These are phyloP conservation scores for Camelina laxa DNA, from an alignment of 345 rosid genomes.

Conservation along the genomic window DNA sequence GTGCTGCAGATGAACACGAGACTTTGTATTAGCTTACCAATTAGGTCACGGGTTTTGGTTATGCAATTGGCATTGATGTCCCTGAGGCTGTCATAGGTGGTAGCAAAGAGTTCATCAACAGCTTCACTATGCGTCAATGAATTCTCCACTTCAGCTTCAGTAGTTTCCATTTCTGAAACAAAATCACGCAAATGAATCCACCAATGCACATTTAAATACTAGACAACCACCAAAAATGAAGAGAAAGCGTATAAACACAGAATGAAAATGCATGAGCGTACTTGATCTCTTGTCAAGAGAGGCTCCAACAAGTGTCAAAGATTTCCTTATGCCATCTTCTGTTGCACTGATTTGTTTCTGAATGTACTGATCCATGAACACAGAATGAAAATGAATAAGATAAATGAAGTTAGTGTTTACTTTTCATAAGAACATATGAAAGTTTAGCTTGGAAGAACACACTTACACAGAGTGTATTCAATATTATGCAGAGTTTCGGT, in stretches of 20 bases:
- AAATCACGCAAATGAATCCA: not conserved
- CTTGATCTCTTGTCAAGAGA: constrained; percentile 46
- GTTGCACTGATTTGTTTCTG: constrained; percentile 70
- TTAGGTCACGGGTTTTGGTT: constrained; percentile 62
- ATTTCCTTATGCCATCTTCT: constrained; percentile 79
- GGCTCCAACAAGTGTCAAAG: constrained; percentile 63
- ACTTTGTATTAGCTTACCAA: constrained; percentile 60
- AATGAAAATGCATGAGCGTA: constrained; percentile 33
- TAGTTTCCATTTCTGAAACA: constrained; percentile 50
- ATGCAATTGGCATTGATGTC: constrained; percentile 65
- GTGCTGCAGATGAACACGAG: constrained; percentile 16
- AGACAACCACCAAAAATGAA: constrained; percentile 20
- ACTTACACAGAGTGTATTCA: constrained; percentile 90
- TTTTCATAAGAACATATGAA: constrained; percentile 1
- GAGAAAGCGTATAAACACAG: constrained; percentile 45
- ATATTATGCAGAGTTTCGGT: constrained; percentile 81
- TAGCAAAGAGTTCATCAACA: constrained; percentile 77
- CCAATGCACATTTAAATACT: constrained; percentile 22
- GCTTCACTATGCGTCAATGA: constrained; percentile 65
- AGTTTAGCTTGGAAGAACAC: constrained; percentile 24
- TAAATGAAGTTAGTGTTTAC: not conserved
- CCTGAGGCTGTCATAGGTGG: constrained; percentile 73
- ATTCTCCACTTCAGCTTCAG: constrained; percentile 53
- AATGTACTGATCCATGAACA: constrained; percentile 63
- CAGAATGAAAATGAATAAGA: not conserved